These are phyloP conservation scores for Microbotryum violaceum DNA, from an alignment of 1,284 basidiomycete species.

Conservation along the genomic window DNA sequence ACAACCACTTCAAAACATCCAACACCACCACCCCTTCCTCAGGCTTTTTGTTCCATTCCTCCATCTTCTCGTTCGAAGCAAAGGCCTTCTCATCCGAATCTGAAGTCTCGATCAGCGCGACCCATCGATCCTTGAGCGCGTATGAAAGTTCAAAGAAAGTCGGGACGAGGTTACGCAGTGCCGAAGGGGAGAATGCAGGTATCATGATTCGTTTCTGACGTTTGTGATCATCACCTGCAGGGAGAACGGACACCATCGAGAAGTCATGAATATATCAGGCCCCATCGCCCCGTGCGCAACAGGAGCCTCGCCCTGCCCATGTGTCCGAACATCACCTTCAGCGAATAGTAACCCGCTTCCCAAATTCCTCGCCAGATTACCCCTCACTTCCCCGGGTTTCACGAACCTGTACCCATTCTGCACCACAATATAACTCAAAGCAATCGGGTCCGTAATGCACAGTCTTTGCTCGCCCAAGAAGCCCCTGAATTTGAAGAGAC, in stretches of 20 bases:
- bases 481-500: constrained; percentile 52
- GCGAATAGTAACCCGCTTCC: constrained; percentile 40
- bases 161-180: constrained; percentile 53
- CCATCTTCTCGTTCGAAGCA: constrained; percentile 24
- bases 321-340: constrained; percentile 40
- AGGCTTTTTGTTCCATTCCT: not conserved
- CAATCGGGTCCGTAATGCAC: constrained; percentile 54
- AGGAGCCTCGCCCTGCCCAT: not conserved
- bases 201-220: constrained; percentile 35
- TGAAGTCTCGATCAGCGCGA: constrained; percentile 6
- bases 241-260: not conserved
- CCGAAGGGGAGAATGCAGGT: constrained; percentile 54
- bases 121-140: constrained; percentile 36
- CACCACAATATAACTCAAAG: constrained; percentile 54
- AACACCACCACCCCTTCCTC: constrained; percentile 24
- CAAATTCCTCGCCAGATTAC: constrained; percentile 46
- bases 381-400: constrained; percentile 57
- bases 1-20: constrained; percentile 33
- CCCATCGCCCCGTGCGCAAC: too few species aligned
- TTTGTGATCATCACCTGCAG: constrained; percentile 34
- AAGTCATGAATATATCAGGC: not conserved
- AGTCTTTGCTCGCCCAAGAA: constrained; percentile 50
- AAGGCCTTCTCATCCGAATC: constrained; percentile 14
- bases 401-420: constrained; percentile 56
- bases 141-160: constrained; percentile 58